Percentiles rank a stretch among this genome's conserved stretches.
These are phyloP conservation scores for Arabidopsis suecica DNA, from an alignment of 345 rosid genomes.

Conservation along the genomic window DNA sequence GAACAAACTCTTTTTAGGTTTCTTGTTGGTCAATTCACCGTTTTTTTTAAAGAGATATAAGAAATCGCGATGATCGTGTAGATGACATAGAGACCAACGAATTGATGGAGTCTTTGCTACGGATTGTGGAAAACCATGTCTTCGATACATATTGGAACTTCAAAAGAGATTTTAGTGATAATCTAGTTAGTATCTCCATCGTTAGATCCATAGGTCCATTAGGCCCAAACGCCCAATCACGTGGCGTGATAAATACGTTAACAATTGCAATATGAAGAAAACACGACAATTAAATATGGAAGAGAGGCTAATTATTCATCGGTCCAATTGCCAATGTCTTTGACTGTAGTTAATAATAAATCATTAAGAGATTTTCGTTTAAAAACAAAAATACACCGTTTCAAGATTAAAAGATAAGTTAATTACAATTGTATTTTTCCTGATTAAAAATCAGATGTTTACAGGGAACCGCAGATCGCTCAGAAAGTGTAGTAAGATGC, in stretches of 20 bases:
- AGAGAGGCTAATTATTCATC: slow-evolving; percentile 12
- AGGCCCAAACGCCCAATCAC: slow-evolving; percentile 28
- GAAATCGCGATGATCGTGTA: neutral
- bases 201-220: neutral
- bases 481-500: slow-evolving; percentile 36
- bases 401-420: neutral
- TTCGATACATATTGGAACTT: neutral
- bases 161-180: neutral
- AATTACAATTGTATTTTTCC: slow-evolving; percentile 8
- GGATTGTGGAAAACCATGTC: neutral
- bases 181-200: neutral
- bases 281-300: slow-evolving; percentile 10
- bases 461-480: slow-evolving; percentile 47
- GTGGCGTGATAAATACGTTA: slow-evolving; percentile 4
- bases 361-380: neutral
- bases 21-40: neutral
- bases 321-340: slow-evolving; percentile 32
- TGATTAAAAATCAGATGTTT: slow-evolving; percentile 39
- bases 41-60: neutral
- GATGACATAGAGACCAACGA: neutral
- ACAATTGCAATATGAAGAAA: slow-evolving; percentile 33
- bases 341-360: slow-evolving; percentile 20
- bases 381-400: slow-evolving; percentile 25
- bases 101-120: neutral
- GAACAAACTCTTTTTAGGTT: neutral